Base-by-base conservation (phyloP, 2,329 filamentous ascomycete species). In the Ascochyta lentis region DNA sequence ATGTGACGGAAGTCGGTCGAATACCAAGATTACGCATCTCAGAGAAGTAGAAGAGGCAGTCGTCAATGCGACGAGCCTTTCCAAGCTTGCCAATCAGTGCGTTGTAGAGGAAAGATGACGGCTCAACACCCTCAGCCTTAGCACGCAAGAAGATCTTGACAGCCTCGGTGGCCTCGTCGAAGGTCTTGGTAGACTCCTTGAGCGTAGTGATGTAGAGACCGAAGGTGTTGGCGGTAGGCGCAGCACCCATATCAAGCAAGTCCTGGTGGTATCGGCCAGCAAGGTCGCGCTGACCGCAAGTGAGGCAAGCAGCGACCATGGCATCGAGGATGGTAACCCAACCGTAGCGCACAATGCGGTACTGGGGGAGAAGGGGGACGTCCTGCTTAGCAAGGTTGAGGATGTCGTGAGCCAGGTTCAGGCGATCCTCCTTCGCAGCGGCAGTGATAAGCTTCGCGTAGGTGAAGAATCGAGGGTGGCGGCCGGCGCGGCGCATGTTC, bases 201-300 rank as follows among this genome's bases (percentile, higher is more conserved):
- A 99, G 83, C 1, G 94, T 98, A n/a, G 96, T 98, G 78, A 99
- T 99, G 83, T 98, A 99, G 16, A 99, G 85, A 56, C 95, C 95
- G 67, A 96, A 99, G 0, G 95, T 99, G 81, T 99, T 99, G 39
- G 95, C 95, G 2, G 94, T 96, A 15, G 95, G 95, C 9, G 93
- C 89, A 57, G 90, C 88, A 43, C 94, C 94, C 82, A 98, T 95
- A 58, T 92, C 88, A 44, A 96, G 83, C 64, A 99, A 83, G 75
- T 99, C 92, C 76, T 95, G 89, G 73, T 98, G 95, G 77, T 90
- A 97, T 67, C 92, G 88, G 74, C 89, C 88, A 58, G 95, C 95
- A 57, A 91, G 81, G 55, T 85, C 84, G 53, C 94, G 91, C 72
- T 94, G 89, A 59, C 92, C 91, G 42, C 91, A 83, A 38, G 87